A percentile compares a stretch with the other conserved stretches of the same genome.
Conservation (phyloP, 1,139 yeast species). For the Saccharomyces uvarum region DNA sequence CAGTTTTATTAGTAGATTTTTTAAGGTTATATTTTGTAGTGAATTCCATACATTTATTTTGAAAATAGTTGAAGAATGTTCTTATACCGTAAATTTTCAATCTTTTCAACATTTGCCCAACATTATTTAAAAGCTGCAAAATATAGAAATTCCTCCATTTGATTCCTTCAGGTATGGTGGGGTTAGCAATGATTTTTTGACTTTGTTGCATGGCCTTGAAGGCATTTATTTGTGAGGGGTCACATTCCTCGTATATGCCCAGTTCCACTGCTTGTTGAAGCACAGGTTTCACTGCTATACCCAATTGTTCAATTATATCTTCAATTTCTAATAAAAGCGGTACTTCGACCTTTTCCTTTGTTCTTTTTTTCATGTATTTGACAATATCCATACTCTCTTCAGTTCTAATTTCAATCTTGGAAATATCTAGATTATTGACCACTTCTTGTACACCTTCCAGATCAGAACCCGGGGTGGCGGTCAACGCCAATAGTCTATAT, state of each 20-base stretch:
- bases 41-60: constrained; percentile 52
- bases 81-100: constrained; percentile 75
- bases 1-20: constrained; percentile 46
- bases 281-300: constrained; percentile 57
- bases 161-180: constrained; percentile 51
- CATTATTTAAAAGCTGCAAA: constrained; percentile 55
- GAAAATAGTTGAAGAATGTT: constrained; percentile 63
- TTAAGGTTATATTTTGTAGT: constrained; percentile 45
- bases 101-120: constrained; percentile 66
- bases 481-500: constrained; percentile 71
- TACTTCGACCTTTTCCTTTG: constrained; percentile 52
- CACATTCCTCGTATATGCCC: constrained; percentile 53
- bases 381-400: constrained; percentile 78
- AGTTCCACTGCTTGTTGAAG: constrained; percentile 56
- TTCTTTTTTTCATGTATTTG: constrained; percentile 67
- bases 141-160: constrained; percentile 64
- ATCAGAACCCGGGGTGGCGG: constrained; percentile 92
- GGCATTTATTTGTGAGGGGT: constrained; percentile 61
- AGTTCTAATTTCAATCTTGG: constrained; percentile 76
- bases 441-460: constrained; percentile 85
- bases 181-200: constrained; percentile 46
- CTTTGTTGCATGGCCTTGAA: constrained; percentile 68
- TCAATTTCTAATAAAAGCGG: constrained; percentile 46
- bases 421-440: constrained; percentile 61
- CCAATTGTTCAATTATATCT: constrained; percentile 45